phyloP scores from a whole-genome alignment of 495 filamentous ascomycete genomes.

The Trichoderma asperelloides region DNA sequence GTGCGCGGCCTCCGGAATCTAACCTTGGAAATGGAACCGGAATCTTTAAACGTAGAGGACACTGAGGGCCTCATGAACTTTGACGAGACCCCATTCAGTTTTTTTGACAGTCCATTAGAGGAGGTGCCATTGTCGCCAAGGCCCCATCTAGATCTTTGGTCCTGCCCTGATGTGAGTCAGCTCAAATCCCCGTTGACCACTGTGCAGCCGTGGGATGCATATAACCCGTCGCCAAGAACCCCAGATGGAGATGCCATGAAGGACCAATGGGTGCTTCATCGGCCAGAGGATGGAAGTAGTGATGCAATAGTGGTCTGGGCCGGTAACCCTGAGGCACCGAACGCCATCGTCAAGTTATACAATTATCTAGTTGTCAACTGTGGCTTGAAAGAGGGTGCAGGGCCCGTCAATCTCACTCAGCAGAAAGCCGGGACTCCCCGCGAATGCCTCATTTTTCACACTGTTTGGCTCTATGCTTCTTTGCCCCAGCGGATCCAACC shows the following conservation, averaged over 20 bases:
- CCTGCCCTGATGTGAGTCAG: neutral
- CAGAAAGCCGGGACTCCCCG: slow-evolving; percentile 32
- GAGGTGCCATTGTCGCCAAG: neutral
- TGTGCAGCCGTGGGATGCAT: no score
- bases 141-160: neutral
- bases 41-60: slow-evolving; percentile 19
- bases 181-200: neutral
- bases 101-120: slow-evolving; percentile 21
- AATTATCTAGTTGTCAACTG: slow-evolving; percentile 25
- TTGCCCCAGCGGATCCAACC: slow-evolving; percentile 15
- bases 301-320: slow-evolving; percentile 24
- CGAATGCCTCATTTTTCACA: slow-evolving; percentile 25
- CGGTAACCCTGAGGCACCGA: slow-evolving; percentile 19
- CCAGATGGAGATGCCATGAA: slow-evolving; percentile 15
- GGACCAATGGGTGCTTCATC: slow-evolving; percentile 18
- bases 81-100: slow-evolving; percentile 23
- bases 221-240: slow-evolving; percentile 8
- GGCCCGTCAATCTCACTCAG: slow-evolving; percentile 32
- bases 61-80: slow-evolving; percentile 23
- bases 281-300: neutral
- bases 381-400: slow-evolving; percentile 17
- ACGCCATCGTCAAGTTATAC: slow-evolving; percentile 30
- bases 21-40: slow-evolving; percentile 32
- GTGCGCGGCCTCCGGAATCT: slow-evolving; percentile 33
- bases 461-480: slow-evolving; percentile 33